phyloP scores from a whole-genome alignment of 2,329 filamentous ascomycete species.

The Pseudogymnoascus sp. region DNA sequence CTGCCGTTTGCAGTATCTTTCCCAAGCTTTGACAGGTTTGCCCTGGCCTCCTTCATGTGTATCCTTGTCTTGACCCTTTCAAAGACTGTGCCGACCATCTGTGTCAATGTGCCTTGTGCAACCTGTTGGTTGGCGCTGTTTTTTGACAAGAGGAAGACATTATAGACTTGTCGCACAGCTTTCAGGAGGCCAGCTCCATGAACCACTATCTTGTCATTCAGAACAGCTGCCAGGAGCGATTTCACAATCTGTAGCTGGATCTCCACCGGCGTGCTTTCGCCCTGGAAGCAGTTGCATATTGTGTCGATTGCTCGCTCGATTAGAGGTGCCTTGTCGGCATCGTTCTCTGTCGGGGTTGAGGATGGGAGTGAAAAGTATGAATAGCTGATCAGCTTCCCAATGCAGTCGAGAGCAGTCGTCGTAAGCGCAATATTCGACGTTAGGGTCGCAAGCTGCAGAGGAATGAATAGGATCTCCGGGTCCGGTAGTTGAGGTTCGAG shows the following conservation, averaged over 20 bases:
- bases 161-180: constrained; percentile 95
- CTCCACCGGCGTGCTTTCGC: constrained; percentile 83
- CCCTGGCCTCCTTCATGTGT: constrained; percentile 74
- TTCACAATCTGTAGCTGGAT: constrained; percentile 98
- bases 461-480: constrained; percentile 85
- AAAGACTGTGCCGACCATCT: constrained; percentile 98
- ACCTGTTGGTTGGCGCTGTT: constrained; percentile 93
- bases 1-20: constrained; percentile 24
- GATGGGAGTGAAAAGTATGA: constrained; percentile 84
- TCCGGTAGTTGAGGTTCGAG: constrained; percentile 74
- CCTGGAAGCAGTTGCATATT: constrained; percentile 98
- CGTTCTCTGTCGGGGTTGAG: constrained; percentile 31
- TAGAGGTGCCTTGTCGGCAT: constrained; percentile 53
- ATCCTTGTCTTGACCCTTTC: constrained; percentile 83
- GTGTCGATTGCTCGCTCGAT: constrained; percentile 98
- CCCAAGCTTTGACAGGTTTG: constrained; percentile 36
- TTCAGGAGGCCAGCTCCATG: constrained; percentile 94
- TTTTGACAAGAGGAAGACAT: constrained; percentile 93
- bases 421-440: constrained; percentile 77
- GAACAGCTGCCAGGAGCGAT: constrained; percentile 83
- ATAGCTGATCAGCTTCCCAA: constrained; percentile 97
- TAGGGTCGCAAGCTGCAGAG: constrained; percentile 81
- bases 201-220: constrained; percentile 98
- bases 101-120: constrained; percentile 89
- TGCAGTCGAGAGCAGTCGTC: constrained; percentile 89